Evolutionary conservation across 306 rosid genomes (phyloP).

Genomic region (Fragaria ananassa): DNA sequence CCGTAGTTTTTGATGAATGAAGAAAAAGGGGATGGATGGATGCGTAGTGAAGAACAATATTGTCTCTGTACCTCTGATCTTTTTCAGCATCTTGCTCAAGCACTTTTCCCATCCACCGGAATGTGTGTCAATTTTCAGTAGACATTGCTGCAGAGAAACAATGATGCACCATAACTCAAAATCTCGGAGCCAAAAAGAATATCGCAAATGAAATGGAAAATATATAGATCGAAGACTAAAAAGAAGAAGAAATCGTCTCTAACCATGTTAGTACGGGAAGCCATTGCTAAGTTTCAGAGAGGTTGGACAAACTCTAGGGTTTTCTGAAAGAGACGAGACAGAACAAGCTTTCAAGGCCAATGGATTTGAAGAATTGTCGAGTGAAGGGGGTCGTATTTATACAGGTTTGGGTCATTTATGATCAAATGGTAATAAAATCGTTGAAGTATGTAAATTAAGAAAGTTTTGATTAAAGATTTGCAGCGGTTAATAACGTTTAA

Average conservation of each 20-base stretch:
- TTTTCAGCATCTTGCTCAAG: conserved; percentile 20
- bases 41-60: background rate
- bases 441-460: background rate
- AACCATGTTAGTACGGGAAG: conserved; percentile 3
- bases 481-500: background rate
- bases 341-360: background rate
- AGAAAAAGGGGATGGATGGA: background rate
- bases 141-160: conserved; percentile 5
- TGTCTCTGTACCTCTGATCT: background rate
- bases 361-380: background rate
- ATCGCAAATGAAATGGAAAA: background rate
- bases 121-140: conserved; percentile 14
- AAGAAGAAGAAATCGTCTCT: background rate
- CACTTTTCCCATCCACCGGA: conserved; percentile 18
- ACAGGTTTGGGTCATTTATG: background rate
- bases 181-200: background rate
- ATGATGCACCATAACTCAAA: background rate
- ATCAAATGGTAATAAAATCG: background rate
- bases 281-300: background rate
- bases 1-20: background rate
- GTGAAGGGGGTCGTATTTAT: background rate
- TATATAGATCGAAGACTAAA: background rate
- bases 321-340: background rate
- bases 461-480: background rate
- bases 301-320: background rate